A percentile compares a stretch with the other conserved stretches of the same genome.
Conservation (phyloP, 805 yeast genomes). For the Blastobotrys terrestris region DNA sequence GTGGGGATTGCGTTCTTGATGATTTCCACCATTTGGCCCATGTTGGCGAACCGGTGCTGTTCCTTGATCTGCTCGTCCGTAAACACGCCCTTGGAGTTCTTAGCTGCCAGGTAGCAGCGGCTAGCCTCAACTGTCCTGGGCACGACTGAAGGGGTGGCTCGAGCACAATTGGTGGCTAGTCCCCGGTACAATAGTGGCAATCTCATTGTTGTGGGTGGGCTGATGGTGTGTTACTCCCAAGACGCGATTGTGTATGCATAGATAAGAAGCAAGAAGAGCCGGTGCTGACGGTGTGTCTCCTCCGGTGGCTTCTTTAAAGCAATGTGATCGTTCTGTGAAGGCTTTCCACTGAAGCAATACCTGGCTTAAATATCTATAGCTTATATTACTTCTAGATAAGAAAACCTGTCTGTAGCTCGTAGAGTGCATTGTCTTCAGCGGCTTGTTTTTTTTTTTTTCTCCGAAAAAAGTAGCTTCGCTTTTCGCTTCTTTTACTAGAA, state of each 20-base stretch:
- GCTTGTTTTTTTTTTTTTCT: background rate
- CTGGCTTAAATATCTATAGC: no score
- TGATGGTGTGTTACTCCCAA: no score
- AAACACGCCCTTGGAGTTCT: background rate
- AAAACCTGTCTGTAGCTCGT: no score
- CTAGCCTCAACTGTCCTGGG: background rate
- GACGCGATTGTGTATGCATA: no score
- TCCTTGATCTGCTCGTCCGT: background rate
- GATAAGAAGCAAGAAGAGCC: no score
- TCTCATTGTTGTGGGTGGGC: background rate
- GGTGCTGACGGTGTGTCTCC: no score
- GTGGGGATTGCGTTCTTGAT: slow-evolving; percentile 24
- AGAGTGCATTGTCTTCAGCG: background rate
- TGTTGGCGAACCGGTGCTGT: slow-evolving; percentile 26
- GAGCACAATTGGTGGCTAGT: background rate
- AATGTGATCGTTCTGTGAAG: no score
- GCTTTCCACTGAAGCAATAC: no score
- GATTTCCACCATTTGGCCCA: slow-evolving; percentile 24
- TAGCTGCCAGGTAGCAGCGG: background rate
- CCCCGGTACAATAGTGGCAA: background rate
- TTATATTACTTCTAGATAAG: background rate
- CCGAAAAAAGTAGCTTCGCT: background rate
- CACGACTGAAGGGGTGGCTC: background rate
- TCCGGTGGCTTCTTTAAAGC: no score
- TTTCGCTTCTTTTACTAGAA: background rate